Evolutionary conservation across 2,329 filamentous ascomycete genomes (phyloP), one percentile per base, ranked within the genome.

Genomic region (Fusarium hostae): DNA sequence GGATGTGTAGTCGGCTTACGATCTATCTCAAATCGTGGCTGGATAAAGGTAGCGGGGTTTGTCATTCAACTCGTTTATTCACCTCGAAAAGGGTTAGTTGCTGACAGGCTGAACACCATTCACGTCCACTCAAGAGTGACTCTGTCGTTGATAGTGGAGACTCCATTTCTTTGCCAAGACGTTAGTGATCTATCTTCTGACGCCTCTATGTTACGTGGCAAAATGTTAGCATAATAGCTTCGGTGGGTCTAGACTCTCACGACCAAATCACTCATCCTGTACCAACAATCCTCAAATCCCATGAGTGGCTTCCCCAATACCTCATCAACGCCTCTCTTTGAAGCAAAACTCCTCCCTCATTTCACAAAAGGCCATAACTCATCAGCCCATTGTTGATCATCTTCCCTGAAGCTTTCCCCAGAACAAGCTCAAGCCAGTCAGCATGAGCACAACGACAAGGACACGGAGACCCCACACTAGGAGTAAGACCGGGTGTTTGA

Each of bases 401-500:
- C 12, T 26, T 7, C 10, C 28, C 12, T 16, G 3, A 10, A 18
- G 5, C 2, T 9, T 9, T 20, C 15, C 11, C 7, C 22, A n/a
- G 20, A 44, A 11, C n/a, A 39, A 15, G 8, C n/a, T 28, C 9
- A 35, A n/a, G 5, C 18, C 16, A 1, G 32, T 45, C 34, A n/a
- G 22, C 9, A 69, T 69, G 65, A 59, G 35, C n/a, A 39, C 50
- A 15, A 9, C 18, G 20, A 54, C 50, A 43, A 68, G 70, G 52
- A 54, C 62, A 9, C 73, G 73, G 2, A 72, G 64, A 41, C 65
- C 64, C 44, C 73, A 76, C 50, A 75, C 69, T 9, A 70, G 73
- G 26, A 75, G 73, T 35, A 66, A 63, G 35, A 59, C 48, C 6
- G 73, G 73, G 30, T 75, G 73, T 55, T 48, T 73, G 52, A 73